A percentile compares a stretch with the other conserved stretches of the same genome.
These are phyloP conservation scores for Ophiocordyceps polyrhachis-furcata DNA, from an alignment of 2,329 filamentous ascomycete species.

Conservation along the genomic window DNA sequence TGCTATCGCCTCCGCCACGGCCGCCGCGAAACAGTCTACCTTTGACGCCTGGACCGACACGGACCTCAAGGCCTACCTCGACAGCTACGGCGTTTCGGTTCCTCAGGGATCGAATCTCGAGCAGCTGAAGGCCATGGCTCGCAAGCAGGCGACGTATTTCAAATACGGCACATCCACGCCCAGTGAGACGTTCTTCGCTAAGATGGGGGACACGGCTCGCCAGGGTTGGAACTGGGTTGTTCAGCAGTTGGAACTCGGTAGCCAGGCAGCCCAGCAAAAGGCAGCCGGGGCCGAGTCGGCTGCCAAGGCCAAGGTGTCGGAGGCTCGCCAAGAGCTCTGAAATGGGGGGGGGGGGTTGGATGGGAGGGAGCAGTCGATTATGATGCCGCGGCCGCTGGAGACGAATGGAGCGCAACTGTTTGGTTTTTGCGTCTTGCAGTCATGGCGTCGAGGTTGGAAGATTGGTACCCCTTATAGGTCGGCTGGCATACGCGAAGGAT, in stretches of 20 bases:
- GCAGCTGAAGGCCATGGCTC: constrained; percentile 50
- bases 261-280: constrained; percentile 29
- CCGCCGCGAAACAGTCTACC: constrained; percentile 40
- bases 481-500: not conserved
- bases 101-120: constrained; percentile 52
- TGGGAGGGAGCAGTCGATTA: not conserved
- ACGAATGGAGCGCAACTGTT: not conserved
- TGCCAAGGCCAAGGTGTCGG: constrained; percentile 12
- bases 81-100: constrained; percentile 52
- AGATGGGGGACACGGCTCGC: constrained; percentile 31
- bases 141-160: constrained; percentile 59
- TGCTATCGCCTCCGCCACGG: constrained; percentile 48
- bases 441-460: not conserved
- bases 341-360: not conserved
- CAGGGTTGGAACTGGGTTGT: constrained; percentile 32
- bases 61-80: constrained; percentile 62
- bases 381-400: not conserved
- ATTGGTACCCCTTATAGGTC: not conserved
- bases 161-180: constrained; percentile 54
- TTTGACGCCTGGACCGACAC: constrained; percentile 59
- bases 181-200: constrained; percentile 44
- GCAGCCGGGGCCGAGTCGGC: constrained; percentile 16
- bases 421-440: not conserved
- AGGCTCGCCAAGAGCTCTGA: constrained; percentile 26
- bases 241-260: constrained; percentile 27